A percentile compares a stretch with the other conserved stretches of the same genome.
phyloP scores from a whole-genome alignment of 805 yeast genomes.

The Candida peoriensis region DNA sequence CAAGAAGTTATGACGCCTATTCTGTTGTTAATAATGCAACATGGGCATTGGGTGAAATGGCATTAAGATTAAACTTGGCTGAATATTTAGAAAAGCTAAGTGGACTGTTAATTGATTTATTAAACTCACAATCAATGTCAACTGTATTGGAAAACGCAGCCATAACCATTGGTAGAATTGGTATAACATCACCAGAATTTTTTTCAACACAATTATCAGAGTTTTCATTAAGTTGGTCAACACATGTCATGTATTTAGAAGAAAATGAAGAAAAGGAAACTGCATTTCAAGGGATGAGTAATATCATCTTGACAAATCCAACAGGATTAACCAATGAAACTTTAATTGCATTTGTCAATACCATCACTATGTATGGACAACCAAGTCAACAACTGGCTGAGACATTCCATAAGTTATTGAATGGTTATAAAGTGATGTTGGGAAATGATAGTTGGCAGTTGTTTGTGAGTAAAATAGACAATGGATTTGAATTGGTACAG shows the following conservation, averaged over 20 bases:
- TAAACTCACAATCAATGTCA: constrained; percentile 51
- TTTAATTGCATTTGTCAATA: constrained; percentile 49
- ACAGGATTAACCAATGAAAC: constrained; percentile 49
- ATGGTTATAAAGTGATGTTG: constrained; percentile 41
- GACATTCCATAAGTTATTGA: constrained; percentile 39
- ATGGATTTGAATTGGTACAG: constrained; percentile 15
- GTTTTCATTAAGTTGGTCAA: constrained; percentile 65
- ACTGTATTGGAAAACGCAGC: constrained; percentile 84
- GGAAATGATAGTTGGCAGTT: constrained; percentile 36
- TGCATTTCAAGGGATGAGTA: constrained; percentile 80
- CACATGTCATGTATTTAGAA: constrained; percentile 57
- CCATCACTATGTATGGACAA: constrained; percentile 50
- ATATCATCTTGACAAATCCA: constrained; percentile 62
- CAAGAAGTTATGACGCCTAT: constrained; percentile 41
- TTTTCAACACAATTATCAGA: constrained; percentile 55
- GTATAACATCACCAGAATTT: constrained; percentile 54
- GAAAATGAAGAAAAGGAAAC: constrained; percentile 88
- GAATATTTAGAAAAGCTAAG: constrained; percentile 53
- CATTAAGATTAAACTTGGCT: constrained; percentile 49
- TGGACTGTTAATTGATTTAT: constrained; percentile 52
- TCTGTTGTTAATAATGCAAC: constrained; percentile 84
- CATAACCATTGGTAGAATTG: constrained; percentile 84
- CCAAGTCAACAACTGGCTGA: constrained; percentile 44
- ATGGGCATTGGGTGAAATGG: constrained; percentile 90
- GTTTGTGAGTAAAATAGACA: constrained; percentile 16